Evolutionary conservation across 257 asterid species (phyloP).

Genomic region (Ligustrum vulgare): DNA sequence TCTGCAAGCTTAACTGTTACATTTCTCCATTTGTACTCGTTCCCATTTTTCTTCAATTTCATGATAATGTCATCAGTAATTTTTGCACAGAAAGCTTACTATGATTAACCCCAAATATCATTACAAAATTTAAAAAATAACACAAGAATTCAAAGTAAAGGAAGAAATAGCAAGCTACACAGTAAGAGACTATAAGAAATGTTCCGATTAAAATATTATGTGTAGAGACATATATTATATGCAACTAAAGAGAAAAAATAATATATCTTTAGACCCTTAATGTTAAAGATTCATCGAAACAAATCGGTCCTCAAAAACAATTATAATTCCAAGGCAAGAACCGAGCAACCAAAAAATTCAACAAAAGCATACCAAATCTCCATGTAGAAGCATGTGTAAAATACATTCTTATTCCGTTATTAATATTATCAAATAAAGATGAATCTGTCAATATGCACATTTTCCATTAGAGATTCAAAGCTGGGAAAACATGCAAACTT

Average conservation of each 20-base stretch:
- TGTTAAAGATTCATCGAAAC: neutral
- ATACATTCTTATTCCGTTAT: too few species aligned
- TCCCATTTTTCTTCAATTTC: slow-evolving; percentile 83
- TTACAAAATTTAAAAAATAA: neutral
- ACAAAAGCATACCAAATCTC: neutral
- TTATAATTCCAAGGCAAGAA: neutral
- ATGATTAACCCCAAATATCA: neutral
- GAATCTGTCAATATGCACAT: too few species aligned
- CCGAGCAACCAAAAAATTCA: neutral
- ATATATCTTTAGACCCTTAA: neutral
- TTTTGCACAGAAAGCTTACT: neutral
- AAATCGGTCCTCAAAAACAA: neutral
- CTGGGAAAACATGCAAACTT: too few species aligned
- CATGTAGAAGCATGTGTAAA: too few species aligned
- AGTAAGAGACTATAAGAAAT: neutral
- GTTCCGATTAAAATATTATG: neutral
- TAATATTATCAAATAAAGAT: too few species aligned
- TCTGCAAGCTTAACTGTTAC: slow-evolving; percentile 93
- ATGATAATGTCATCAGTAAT: slow-evolving; percentile 77
- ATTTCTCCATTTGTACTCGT: slow-evolving; percentile 83
- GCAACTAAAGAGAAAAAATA: neutral
- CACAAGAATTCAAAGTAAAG: neutral
- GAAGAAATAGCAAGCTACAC: neutral
- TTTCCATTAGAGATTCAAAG: too few species aligned
- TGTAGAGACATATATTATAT: neutral